Conservation (phyloP, 768 basidiomycete genomes). For the Neoboletus subvelutipes region DNA sequence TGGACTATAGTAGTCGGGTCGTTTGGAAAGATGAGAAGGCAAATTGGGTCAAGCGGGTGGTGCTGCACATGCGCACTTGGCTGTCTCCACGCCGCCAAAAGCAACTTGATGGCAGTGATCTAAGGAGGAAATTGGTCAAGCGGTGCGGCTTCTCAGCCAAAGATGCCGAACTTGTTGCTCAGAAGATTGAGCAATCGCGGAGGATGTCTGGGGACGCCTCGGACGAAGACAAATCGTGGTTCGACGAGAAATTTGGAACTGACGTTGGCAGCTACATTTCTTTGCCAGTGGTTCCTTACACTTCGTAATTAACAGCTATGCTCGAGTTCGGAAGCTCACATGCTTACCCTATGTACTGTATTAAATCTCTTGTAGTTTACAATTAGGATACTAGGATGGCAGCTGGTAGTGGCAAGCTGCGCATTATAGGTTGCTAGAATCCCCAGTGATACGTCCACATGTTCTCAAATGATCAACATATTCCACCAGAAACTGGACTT, state of each 20-base stretch:
- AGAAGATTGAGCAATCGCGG: constrained; percentile 19
- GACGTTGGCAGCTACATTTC: constrained; percentile 12
- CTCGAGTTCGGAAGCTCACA: neutral
- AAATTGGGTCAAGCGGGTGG: constrained; percentile 25
- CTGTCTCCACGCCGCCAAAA: constrained; percentile 16
- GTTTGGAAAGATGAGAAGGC: constrained; percentile 28
- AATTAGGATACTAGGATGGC: neutral
- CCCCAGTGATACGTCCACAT: neutral
- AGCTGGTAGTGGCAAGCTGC: neutral
- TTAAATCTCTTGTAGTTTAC: constrained; percentile 4
- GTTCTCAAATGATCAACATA: constrained; percentile 62
- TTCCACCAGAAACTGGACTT: constrained; percentile 80
- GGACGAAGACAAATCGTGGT: constrained; percentile 20
- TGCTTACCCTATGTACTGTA: neutral
- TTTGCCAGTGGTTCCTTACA: constrained; percentile 12
- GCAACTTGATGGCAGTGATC: constrained; percentile 7
- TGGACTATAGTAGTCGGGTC: constrained; percentile 14
- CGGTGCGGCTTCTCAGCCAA: constrained; percentile 23
- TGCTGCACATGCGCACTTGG: constrained; percentile 28
- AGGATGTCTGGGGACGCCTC: neutral
- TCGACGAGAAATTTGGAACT: constrained; percentile 17
- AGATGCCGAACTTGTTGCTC: constrained; percentile 20
- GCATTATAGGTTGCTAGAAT: neutral
- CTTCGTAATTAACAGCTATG: neutral
- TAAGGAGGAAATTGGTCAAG: constrained; percentile 24